Evolutionary conservation across 441 rosid species (phyloP), one percentile per base, ranked within the genome.

Genomic region (Daphne laureola): DNA sequence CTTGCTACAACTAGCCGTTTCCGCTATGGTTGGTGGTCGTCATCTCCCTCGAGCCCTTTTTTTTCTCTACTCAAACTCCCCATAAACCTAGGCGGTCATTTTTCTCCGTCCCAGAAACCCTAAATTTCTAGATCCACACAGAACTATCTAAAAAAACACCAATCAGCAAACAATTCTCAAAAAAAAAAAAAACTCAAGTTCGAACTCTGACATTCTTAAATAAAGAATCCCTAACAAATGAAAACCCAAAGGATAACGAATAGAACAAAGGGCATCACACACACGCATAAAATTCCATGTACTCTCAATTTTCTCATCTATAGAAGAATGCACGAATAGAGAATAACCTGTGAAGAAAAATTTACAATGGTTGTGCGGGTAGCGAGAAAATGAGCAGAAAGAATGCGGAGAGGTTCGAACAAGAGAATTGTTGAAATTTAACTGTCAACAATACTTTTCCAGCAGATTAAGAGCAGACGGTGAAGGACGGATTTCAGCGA

Each of bases 1-100:
- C 94, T 90, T 62, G 98, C 92, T 51, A 94, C 77, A 66, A 96
- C 98, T 14, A 96, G 99, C 1, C 96, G 86, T 54, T 94, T 90
- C 9, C 85, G 72, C 64, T 90, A 96, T 18, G 97, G 90, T 66
- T 65, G 76, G 71, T 79, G 79, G 7, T 81, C 87, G 42, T 81
- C 97, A 16, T 76, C 84, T 17, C 68, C 85, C 45, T 86, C 98
- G 67, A 80, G 73, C 65, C 62, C 75, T 75, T 96, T 80, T 70
- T 94, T 94, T n/a, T 92, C 88, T 77, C 99, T 76, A 60, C 78
- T 81, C 84, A 90, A 87, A 67, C 90, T 78, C 65, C 86, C 95
- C 93, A 87, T 84, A 55, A 83, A 93, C 67, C 86, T 78, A 2
- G 95, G 73, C 17, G 75, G 85, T 66, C 83, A 74, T 75, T 61